Conservation (phyloP, 106 monocot species). For the Acorus gramineus region DNA sequence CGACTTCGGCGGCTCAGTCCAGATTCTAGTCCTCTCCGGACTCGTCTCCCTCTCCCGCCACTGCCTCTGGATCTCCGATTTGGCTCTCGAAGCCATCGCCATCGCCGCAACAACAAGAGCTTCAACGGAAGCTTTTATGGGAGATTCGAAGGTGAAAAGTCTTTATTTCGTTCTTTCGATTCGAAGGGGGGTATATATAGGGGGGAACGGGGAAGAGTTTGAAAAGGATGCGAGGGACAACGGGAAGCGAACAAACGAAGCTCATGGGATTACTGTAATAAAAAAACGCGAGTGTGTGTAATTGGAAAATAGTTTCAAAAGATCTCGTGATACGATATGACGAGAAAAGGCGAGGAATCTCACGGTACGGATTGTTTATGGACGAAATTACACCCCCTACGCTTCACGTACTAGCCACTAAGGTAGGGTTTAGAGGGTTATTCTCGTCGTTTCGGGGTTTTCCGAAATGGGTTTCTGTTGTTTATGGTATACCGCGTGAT, state of each 20-base stretch:
- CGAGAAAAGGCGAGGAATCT: neutral
- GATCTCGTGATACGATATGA: neutral
- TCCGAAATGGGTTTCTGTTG: no score
- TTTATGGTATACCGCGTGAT: no score
- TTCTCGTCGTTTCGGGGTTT: no score
- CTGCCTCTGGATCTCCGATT: constrained; percentile 9
- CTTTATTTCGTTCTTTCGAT: no score
- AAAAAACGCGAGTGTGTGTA: neutral
- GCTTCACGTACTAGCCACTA: no score
- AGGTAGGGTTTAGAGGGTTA: no score
- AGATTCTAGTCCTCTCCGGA: constrained; percentile 60
- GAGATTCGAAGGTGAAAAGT: neutral
- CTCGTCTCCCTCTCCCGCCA: constrained; percentile 31
- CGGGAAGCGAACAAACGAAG: constrained; percentile 3
- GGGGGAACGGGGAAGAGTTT: neutral
- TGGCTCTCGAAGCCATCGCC: constrained; percentile 16
- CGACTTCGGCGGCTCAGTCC: constrained; percentile 38
- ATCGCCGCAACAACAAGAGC: constrained; percentile 1
- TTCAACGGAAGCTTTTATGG: neutral
- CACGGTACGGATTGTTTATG: no score
- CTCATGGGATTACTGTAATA: neutral
- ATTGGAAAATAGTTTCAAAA: neutral
- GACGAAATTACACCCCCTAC: no score
- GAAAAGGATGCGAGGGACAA: constrained; percentile 13
- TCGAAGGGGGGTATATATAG: neutral